Evolutionary conservation across 2,329 filamentous ascomycete genomes (phyloP), one percentile per base, ranked within the genome.

Genomic region (Macroventuria anomochaeta): DNA sequence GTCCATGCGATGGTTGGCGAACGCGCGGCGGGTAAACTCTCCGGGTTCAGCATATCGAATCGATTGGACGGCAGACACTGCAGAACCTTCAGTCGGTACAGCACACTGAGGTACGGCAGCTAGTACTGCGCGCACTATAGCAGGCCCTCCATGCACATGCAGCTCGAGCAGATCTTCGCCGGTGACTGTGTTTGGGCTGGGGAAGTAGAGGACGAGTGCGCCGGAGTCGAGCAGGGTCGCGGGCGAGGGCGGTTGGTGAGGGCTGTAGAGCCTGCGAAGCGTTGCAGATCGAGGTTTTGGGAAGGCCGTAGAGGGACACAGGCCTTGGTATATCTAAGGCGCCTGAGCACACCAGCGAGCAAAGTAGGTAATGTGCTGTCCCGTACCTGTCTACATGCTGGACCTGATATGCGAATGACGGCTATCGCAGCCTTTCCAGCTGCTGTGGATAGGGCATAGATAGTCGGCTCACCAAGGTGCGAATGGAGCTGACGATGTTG

Each of bases 1-100:
- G 66, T 96, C 90, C 4, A 99, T 83, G 1, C 91, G 85, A 65
- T 88, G 82, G 71, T 97, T 95, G 70, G 93, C 81, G 68, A 99
- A 99, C 5, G 95, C 93, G 31, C 95, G 87, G 57, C 88, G 87
- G 3, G 95, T 99, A 74, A 99, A 99, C 71, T 99, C 95, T 49
- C 95, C 95, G 0, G 95, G 89, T 69, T 97, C 93, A 2, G 95
- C 95, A 70, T 96, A 96, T 25, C 92, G 90, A 53, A 96, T 86
- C 11, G 55, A 67, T 6, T 57, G 48, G 7, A 18, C 54, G 13
- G 20, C 15, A 12, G 28, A 13, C 8, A 18, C 54, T 12, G 20
- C 15, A 12, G 28, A 13, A 17, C 10, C 32, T 11, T 13, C 23
- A 10, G 10, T 3, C 40, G 42, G 32, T 26, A 41, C 63, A 0